Percentiles rank a stretch among this genome's conserved stretches.
Conservation (phyloP, 108 stramenopile species). For the Discostella stelligeroides region DNA sequence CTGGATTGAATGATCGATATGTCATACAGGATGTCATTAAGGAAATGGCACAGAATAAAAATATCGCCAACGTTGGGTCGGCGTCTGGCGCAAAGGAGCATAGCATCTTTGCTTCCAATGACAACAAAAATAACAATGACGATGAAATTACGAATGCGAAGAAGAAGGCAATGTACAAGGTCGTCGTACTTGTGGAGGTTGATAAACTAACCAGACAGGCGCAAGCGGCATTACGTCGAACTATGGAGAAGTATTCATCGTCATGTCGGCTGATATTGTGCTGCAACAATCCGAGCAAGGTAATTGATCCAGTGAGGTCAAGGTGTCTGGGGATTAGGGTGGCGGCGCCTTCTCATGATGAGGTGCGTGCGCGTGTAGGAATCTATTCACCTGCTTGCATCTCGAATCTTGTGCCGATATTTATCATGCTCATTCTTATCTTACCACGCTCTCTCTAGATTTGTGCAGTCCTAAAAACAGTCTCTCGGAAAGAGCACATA, state of each 20-base stretch:
- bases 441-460: slow-evolving; percentile 45
- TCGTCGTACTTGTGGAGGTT: slow-evolving; percentile 93
- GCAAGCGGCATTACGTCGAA: slow-evolving; percentile 93
- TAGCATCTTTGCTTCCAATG: slow-evolving; percentile 3
- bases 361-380: slow-evolving; percentile 49
- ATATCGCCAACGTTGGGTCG: slow-evolving; percentile 50
- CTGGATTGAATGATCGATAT: slow-evolving; percentile 95
- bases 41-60: slow-evolving; percentile 92
- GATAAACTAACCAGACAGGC: slow-evolving; percentile 92
- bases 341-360: slow-evolving; percentile 79
- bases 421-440: not conserved
- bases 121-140: slow-evolving; percentile 20
- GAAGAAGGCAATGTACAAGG: slow-evolving; percentile 76
- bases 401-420: too few relatives aligned
- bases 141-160: slow-evolving; percentile 58
- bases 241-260: slow-evolving; percentile 98
- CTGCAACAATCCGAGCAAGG: slow-evolving; percentile 87
- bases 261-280: slow-evolving; percentile 94
- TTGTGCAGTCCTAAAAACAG: slow-evolving; percentile 69
- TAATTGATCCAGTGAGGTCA: slow-evolving; percentile 95
- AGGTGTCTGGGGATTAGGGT: slow-evolving; percentile 96
- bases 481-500: slow-evolving; percentile 80
- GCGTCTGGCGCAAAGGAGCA: slow-evolving; percentile 1
- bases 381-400: too few relatives aligned
- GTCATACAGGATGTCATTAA: slow-evolving; percentile 99